Evolutionary conservation across 768 basidiomycete genomes (phyloP).

Genomic region (Rhizopogon sp.): DNA sequence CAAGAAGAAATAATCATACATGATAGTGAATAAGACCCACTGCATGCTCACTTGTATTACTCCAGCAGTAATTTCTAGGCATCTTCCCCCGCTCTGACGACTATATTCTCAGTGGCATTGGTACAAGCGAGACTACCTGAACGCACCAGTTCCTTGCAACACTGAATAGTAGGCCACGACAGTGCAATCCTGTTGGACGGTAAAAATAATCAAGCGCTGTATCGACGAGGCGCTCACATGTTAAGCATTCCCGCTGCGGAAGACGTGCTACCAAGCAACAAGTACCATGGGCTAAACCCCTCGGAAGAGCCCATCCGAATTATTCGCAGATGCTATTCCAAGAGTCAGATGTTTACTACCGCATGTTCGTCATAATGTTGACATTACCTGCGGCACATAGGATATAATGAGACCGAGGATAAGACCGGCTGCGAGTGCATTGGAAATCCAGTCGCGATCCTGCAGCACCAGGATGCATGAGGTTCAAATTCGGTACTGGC

Average conservation of each 20-base stretch:
- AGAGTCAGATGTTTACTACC: neutral
- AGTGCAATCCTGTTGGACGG: conserved; percentile 61
- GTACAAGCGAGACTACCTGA: neutral
- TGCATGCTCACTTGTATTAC: conserved; percentile 77
- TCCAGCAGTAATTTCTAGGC: conserved; percentile 77
- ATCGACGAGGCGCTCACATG: conserved; percentile 42
- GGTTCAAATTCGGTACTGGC: neutral
- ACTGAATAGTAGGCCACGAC: conserved; percentile 78
- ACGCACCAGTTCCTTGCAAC: conserved; percentile 76
- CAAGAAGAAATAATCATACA: conserved; percentile 49
- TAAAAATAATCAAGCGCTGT: neutral
- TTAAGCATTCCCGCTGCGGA: conserved; percentile 82
- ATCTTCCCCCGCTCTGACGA: conserved; percentile 58
- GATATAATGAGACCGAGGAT: conserved; percentile 78
- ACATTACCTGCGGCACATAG: conserved; percentile 73
- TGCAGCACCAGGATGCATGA: conserved; percentile 18
- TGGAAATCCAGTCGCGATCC: conserved; percentile 69
- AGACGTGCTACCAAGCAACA: conserved; percentile 84
- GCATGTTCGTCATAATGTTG: neutral
- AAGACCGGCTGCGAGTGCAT: conserved; percentile 53
- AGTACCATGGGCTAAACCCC: conserved; percentile 89
- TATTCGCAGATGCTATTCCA: conserved; percentile 68
- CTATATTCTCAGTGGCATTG: neutral
- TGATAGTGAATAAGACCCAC: conserved; percentile 79
- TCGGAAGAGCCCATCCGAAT: conserved; percentile 74